phyloP scores from a whole-genome alignment of 83 land plant genomes.

The Isoetes engelmannii region DNA sequence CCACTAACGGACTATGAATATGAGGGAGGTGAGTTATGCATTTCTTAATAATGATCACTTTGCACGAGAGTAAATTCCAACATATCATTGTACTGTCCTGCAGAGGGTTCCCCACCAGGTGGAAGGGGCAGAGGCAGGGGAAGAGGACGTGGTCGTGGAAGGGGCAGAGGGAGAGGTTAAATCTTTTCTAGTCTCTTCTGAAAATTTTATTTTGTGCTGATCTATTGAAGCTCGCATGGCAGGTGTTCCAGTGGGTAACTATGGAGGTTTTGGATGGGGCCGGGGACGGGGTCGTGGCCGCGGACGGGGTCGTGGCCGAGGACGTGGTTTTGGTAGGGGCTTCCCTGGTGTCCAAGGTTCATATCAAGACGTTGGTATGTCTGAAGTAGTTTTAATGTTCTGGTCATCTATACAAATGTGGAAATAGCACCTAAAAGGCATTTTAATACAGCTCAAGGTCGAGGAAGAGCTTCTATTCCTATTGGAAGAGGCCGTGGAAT shows the following conservation, averaged over 20 bases:
- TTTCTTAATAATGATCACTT: background rate
- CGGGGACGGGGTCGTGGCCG: slow-evolving; percentile 52
- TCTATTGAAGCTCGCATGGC: background rate
- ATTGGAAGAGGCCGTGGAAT: background rate
- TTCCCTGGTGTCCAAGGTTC: background rate
- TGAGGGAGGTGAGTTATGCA: slow-evolving; percentile 39
- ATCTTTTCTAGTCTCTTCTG: background rate
- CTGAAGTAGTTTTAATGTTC: background rate
- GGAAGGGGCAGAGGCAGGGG: slow-evolving; percentile 54
- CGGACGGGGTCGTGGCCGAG: slow-evolving; percentile 41
- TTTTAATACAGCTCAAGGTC: background rate
- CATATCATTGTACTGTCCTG: slow-evolving; percentile 9
- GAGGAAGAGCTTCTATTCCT: background rate
- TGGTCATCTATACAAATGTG: no score
- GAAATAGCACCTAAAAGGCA: no score
- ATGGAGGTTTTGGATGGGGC: slow-evolving; percentile 20
- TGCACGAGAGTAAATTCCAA: background rate
- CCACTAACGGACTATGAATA: slow-evolving; percentile 43
- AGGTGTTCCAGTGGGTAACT: slow-evolving; percentile 28
- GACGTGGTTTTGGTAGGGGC: slow-evolving; percentile 44
- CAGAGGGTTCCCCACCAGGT: slow-evolving; percentile 65
- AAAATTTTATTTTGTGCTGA: background rate
- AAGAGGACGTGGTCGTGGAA: slow-evolving; percentile 58
- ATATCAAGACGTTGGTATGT: background rate
- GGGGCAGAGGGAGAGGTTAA: slow-evolving; percentile 33